Evolutionary conservation across 768 basidiomycete genomes (phyloP), one percentile per base, ranked within the genome.

Genomic region (Lactarius indigo): DNA sequence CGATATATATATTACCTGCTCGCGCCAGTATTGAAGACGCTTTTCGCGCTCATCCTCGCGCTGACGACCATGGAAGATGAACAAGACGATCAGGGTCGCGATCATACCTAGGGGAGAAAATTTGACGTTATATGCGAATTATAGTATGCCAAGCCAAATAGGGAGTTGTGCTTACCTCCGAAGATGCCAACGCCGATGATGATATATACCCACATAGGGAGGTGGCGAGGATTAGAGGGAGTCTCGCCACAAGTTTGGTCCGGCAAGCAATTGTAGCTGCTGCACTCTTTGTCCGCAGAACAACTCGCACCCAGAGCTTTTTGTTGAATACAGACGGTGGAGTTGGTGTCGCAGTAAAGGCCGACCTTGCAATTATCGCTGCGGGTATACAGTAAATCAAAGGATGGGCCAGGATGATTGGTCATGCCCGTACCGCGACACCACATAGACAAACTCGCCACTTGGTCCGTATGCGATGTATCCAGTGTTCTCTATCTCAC

Each of bases 11-110:
- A n/a, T 69, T 28, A 87, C 89, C 82, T 93, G 92, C 79, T 95
- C 93, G 70, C 88, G 87, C 89, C 93, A 94, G 77, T 95, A 94
- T 74, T 93, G 91, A 52, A 87, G 78, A 70, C 93, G 88, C 76
- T 89, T 93, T 78, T 91, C 88, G 56, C 91, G 88, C 72, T 94
- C 92, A 65, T 80, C 76, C 50, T 87, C 87, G 70, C 93, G 86
- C 69, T 89, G 84, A 70, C 85, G 84, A 44, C 87, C 79, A 72
- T 94, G 92, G 8, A 90, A 71, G 71, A 87, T 80, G 78, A 85
- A 94, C 41, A 96, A 79, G 4, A 83, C 82, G 61, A 85, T 76
- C 50, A 94, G 80, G 10, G 88, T 89, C 18, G 83, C 89, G 66
- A 85, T 78, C 83, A 95, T 92, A 56, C 90, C 93, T 94, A 66